Base-by-base conservation (phyloP, 177 flowering plant genomes). In the Vitis hybrid region DNA sequence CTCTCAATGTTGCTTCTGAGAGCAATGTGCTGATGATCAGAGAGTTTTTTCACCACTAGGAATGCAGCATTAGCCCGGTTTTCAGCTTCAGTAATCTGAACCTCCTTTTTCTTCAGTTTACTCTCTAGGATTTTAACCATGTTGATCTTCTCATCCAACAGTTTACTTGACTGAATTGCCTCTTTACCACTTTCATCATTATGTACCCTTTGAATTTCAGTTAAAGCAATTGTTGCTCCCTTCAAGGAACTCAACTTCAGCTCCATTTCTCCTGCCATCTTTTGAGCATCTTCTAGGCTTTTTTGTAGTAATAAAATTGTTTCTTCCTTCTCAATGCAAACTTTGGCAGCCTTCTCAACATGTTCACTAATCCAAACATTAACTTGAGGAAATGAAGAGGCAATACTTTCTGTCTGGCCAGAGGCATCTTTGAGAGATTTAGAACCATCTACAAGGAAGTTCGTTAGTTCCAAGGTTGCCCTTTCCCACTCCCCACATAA, bases 211-310 rank as follows among this genome's bases (percentile, higher is more conserved):
- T 80, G 85, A 76, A 74, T 64, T 81, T 82, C 87, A 76, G 81
- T 86, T 50, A 89, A 81, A 68, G 89, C 90, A 49, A 91, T 62
- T 70, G 93, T 75, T 73, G 93, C 98, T 52, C 82, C 87, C 77
- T 81, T 89, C 79, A 93, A 80, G 63, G 87, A 81, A 65, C 72
- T 78, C 71, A 91, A 76, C 69, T 89, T 89, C 70, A 68, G 67
- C 68, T 85, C 86, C 89, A 89, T 79, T 57, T 87, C 87, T 65
- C 55, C 2, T 19, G 85, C 82, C 74, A 83, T 66, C 58, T 75
- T 78, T 55, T 85, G 88, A 62, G 97, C 89, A 62, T 83, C 89
- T 82, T 86, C 93, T 71, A 90, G 75, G 70, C 83, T 84, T 69
- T 70, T 77, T 58, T 84, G 82, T 51, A 91, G 78, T 26, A 70